A percentile compares a stretch with the other conserved stretches of the same genome.
Evolutionary conservation across 148 eudicot species (phyloP).

Genomic region (Polygonum aviculare): DNA sequence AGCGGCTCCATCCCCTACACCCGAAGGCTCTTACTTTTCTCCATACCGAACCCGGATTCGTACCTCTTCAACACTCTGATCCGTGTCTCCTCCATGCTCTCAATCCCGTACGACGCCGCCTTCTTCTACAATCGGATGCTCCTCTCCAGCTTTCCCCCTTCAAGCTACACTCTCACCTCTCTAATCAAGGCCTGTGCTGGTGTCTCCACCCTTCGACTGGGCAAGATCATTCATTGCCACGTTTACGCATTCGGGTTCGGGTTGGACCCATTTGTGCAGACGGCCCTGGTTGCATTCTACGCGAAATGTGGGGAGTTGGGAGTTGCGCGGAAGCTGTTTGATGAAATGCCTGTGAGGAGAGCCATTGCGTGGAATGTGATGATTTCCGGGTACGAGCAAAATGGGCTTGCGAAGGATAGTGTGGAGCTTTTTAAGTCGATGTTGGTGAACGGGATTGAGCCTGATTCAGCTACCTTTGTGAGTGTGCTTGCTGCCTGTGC

Average conservation of each 20-base stretch:
- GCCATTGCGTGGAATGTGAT: constrained; percentile 56
- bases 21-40: constrained; percentile 27
- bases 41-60: constrained; percentile 37
- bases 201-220: constrained; percentile 19
- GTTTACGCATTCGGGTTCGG: constrained; percentile 36
- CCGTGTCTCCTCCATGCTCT: constrained; percentile 32
- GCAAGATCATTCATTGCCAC: constrained; percentile 35
- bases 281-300: constrained; percentile 36
- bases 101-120: constrained; percentile 22
- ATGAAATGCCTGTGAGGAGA: constrained; percentile 40
- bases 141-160: constrained; percentile 14
- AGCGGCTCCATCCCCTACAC: constrained; percentile 32
- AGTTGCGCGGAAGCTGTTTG: constrained; percentile 44
- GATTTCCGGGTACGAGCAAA: constrained; percentile 60
- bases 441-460: constrained; percentile 27
- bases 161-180: constrained; percentile 40
- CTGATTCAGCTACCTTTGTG: constrained; percentile 42
- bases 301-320: constrained; percentile 36
- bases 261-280: constrained; percentile 40
- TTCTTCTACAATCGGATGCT: constrained; percentile 40
- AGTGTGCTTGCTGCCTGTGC: constrained; percentile 56
- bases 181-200: constrained; percentile 34
- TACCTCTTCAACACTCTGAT: constrained; percentile 54
- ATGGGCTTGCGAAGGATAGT: constrained; percentile 37
- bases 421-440: constrained; percentile 40